Base-by-base conservation (phyloP, 805 yeast species). In the Blastobotrys americana region DNA sequence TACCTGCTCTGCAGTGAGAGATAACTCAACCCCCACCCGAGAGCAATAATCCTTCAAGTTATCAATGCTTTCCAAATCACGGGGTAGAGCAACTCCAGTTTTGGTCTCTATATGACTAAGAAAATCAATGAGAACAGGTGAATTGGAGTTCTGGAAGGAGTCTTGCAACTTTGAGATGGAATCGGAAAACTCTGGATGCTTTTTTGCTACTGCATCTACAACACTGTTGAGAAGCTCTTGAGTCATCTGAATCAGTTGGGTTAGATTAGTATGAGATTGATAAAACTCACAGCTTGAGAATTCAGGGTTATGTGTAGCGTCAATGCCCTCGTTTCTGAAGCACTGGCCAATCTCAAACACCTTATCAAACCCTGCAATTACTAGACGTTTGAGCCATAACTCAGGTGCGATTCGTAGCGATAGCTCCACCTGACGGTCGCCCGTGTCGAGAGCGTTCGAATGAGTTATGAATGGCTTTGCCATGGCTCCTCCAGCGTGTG, bases 251-350 rank as follows among this genome's bases (percentile, higher is more conserved):
- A 87, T 83, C 47, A 90, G 66, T 21, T 84, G 84, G 0, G 76
- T 73, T 51, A 93, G 65, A 6, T 74, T 69, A 0, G 82, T 77
- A 57, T 74, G 88, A 0, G 84, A 72, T 55, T 82, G 84, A 60
- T 90, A 90, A 55, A 87, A 84, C 60, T 90, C 98, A 59, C 96
- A 80, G 2, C 87, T 77, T 1, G 95, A 82, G 60, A 89, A 90
- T 58, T 90, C 98, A 0, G 96, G 95, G 63, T 90, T 93, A 61
- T 90, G 98, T 0, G 96, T 84, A 1, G 83, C 71, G 60, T 90
- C 98, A 22, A 90, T 72, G 4, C 97, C 96, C 65, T 93, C 98
- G 57, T 93, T 93, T 55, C 98, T 71, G 63, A 89, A 93, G 38
- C 73, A 80, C 43, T 76, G 73, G 13, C 53, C 97, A 39, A 90